These are phyloP conservation scores for Citrus reticulata DNA, from an alignment of 345 rosid genomes.

Conservation along the genomic window DNA sequence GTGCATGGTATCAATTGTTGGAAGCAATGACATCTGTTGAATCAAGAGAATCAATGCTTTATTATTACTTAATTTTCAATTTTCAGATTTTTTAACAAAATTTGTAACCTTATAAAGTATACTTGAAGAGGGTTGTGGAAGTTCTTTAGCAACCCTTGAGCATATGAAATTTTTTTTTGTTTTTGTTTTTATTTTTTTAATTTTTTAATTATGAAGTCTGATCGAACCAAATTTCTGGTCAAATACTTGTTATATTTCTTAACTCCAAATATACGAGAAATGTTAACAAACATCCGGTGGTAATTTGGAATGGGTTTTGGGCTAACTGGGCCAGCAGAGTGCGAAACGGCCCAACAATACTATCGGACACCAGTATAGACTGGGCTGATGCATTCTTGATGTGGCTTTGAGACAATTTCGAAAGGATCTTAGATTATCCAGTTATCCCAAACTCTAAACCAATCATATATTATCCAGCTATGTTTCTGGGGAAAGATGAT, in stretches of 20 bases:
- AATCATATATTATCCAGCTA: no score
- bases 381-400: no score
- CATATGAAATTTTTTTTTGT: no score
- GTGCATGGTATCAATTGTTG: conserved; percentile 18
- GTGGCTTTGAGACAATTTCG: no score
- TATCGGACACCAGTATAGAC: fast-evolving
- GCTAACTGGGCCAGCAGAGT: neutral
- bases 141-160: neutral
- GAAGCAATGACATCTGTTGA: neutral
- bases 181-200: neutral
- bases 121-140: neutral
- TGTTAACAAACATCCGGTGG: neutral
- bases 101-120: neutral
- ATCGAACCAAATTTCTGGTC: neutral
- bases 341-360: neutral
- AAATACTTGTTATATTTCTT: neutral
- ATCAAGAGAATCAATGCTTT: neutral
- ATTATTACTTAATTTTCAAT: neutral
- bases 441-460: no score
- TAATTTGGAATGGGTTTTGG: neutral
- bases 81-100: no score
- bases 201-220: neutral
- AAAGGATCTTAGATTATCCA: no score
- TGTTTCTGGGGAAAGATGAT: no score
- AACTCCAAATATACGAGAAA: neutral